phyloP scores from a whole-genome alignment of 495 filamentous ascomycete species.

The Hypomontagnella submonticulosa region DNA sequence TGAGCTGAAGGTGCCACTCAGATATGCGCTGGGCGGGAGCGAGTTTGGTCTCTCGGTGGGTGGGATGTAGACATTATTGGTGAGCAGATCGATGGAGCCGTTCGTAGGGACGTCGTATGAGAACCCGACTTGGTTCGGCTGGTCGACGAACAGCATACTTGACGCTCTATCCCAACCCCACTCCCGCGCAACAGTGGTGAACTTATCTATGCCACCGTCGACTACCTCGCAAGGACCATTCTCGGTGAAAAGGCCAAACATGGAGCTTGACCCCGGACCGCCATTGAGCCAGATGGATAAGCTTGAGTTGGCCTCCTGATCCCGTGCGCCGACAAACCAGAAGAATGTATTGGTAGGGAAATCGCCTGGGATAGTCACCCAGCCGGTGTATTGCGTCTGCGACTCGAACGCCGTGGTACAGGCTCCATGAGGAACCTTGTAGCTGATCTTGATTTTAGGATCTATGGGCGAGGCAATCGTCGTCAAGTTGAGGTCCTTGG shows the following conservation, averaged over 20 bases:
- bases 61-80: constrained; percentile 47
- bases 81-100: constrained; percentile 57
- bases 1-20: constrained; percentile 75
- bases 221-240: constrained; percentile 59
- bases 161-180: constrained; percentile 79
- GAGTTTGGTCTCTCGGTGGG: constrained; percentile 45
- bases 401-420: constrained; percentile 66
- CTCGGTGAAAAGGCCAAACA: constrained; percentile 76
- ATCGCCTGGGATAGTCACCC: constrained; percentile 59
- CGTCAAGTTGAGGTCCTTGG: constrained; percentile 51
- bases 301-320: constrained; percentile 65
- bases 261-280: constrained; percentile 70
- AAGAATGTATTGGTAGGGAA: constrained; percentile 79
- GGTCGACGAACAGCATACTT: constrained; percentile 80
- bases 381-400: constrained; percentile 65
- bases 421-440: constrained; percentile 64
- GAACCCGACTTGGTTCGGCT: constrained; percentile 68
- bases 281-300: constrained; percentile 78
- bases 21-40: constrained; percentile 45
- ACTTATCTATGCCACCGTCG: constrained; percentile 64
- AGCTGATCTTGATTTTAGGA: constrained; percentile 68
- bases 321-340: constrained; percentile 77
- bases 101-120: constrained; percentile 66
- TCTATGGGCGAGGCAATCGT: constrained; percentile 67
- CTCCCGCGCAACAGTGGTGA: constrained; percentile 50